Conservation (phyloP, 2,329 filamentous ascomycete genomes). For the Exophiala bonariae region DNA sequence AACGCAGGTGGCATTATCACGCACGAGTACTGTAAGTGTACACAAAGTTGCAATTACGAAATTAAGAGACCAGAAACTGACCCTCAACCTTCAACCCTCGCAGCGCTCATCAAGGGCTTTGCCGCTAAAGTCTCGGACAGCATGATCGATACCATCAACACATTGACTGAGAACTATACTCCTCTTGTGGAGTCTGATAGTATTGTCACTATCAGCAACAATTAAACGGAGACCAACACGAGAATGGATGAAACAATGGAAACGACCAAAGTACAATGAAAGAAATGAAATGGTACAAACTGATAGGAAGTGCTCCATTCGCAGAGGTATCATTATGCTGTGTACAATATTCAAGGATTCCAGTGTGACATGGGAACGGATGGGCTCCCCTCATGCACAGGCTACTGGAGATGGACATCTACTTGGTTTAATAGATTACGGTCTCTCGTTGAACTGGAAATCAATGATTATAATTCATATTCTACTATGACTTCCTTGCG, state of each 20-base stretch:
- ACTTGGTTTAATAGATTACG: too few relatives aligned
- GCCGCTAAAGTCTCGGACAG: conserved; percentile 70
- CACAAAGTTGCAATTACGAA: neutral
- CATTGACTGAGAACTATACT: conserved; percentile 60
- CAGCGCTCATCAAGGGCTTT: conserved; percentile 64
- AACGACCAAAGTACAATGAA: too few relatives aligned
- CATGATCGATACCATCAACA: conserved; percentile 66
- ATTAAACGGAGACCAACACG: neutral
- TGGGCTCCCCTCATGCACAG: too few relatives aligned
- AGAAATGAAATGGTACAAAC: neutral
- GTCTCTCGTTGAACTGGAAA: too few relatives aligned
- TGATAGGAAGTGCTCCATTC: conserved; percentile 1
- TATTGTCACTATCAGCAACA: conserved; percentile 54
- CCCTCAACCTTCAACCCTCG: neutral
- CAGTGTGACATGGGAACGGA: too few relatives aligned
- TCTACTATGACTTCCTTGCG: too few relatives aligned
- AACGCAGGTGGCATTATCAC: conserved; percentile 74
- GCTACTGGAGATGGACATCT: too few relatives aligned
- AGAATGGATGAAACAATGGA: neutral
- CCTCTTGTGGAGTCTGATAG: conserved; percentile 76
- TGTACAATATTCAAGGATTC: too few relatives aligned
- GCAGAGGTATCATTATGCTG: neutral
- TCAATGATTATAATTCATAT: too few relatives aligned
- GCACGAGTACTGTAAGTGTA: conserved; percentile 70
- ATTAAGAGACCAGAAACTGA: neutral